Percentiles rank a stretch among this genome's conserved stretches.
Conservation (phyloP, 2,329 filamentous ascomycete species). For the Ophiocordyceps robertsii region DNA sequence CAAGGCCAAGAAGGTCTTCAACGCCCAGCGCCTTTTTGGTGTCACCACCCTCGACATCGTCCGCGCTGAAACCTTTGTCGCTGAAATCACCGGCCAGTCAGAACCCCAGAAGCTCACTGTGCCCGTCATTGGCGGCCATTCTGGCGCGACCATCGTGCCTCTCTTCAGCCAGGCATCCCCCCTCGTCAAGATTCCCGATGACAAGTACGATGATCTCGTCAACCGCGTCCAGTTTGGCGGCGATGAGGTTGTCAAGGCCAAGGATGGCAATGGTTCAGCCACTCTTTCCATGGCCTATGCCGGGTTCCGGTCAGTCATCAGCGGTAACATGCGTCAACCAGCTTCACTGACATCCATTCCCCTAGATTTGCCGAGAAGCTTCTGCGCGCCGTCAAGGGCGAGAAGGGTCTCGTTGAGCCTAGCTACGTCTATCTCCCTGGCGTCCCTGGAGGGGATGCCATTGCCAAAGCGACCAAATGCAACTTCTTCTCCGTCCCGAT, state of each 20-base stretch:
- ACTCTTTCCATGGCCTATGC: constrained; percentile 94
- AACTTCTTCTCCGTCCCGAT: constrained; percentile 97
- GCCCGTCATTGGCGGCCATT: constrained; percentile 93
- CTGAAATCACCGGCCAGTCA: constrained; percentile 68
- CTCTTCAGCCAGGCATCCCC: constrained; percentile 88
- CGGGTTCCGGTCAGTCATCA: constrained; percentile 65
- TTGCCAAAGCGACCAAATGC: constrained; percentile 68
- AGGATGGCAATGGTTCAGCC: constrained; percentile 80
- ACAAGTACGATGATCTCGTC: constrained; percentile 82
- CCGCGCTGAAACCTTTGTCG: constrained; percentile 92
- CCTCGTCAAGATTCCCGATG: constrained; percentile 63
- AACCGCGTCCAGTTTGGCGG: constrained; percentile 97
- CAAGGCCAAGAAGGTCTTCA: constrained; percentile 85
- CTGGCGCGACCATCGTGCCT: constrained; percentile 94
- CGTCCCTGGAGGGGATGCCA: constrained; percentile 72
- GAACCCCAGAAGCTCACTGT: constrained; percentile 74
- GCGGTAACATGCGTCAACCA: neutral
- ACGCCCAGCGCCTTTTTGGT: constrained; percentile 92
- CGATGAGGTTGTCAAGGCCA: constrained; percentile 92
- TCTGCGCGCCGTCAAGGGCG: constrained; percentile 74
- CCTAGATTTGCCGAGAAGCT: constrained; percentile 84
- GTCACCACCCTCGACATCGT: constrained; percentile 98
- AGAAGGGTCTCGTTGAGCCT: constrained; percentile 87
- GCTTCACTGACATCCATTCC: constrained; percentile 4
- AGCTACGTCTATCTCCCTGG: constrained; percentile 93